Evolutionary conservation across 768 basidiomycete genomes (phyloP), one percentile per base, ranked within the genome.

Genomic region (Termitomyces heimii): DNA sequence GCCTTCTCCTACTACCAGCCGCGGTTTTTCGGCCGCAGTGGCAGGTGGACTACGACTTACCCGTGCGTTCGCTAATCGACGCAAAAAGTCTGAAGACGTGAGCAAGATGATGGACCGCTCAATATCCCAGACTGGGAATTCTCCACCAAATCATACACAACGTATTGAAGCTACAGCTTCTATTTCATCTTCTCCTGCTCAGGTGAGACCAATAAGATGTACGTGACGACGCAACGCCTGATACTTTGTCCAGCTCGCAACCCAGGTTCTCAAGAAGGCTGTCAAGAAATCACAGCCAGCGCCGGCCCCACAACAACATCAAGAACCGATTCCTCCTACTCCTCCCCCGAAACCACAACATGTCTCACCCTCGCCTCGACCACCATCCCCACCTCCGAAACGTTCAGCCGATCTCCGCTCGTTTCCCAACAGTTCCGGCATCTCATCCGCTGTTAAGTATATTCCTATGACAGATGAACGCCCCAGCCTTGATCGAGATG

Each of bases 371-470:
- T 42, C 50, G 31, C 42, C 34, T 18, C 40, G 14, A 18, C 46
- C 50, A 18, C 52, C 54, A 5, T 47, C 32, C 14, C 61, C 37
- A 4, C 61, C 58, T 9, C 24, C 50, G 16, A 51, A 56, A 32
- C 26, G 62, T 48, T 58, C 61, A 22, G 59, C 67, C 42, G 73
- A 76, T 53, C 75, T 77, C 60, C 74, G 80, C 53, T 68, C 65
- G 18, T 84, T 85, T 42, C 76, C 82, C 31, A 70, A 82, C 42
- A 83, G 79, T 65, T 79, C 84, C 1, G 81, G 75, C 2, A 79
- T 86, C 35, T 77, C 77, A 3, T 80, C 82, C 28, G 82, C 86
- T 18, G 72, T 87, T 46, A 77, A 78, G 49, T 84, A 75, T 63
- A 80, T 85, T 61, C 69, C 73, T 44, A 74, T 65, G 60, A 76